Evolutionary conservation across 371 early-diverging fungal species (phyloP).

Genomic region (Choanephora cucurbitarum): DNA sequence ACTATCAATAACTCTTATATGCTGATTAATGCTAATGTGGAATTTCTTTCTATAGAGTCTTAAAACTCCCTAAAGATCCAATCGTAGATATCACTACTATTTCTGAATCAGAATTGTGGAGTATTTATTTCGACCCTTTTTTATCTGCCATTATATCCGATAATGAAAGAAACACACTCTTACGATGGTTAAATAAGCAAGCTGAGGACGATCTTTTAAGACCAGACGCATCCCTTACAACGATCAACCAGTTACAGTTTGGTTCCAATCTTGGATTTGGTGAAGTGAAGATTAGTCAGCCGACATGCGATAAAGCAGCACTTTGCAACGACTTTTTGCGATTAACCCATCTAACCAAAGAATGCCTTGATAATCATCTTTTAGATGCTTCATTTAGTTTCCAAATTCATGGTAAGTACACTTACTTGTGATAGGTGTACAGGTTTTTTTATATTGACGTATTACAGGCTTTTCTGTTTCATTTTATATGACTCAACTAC

Average conservation of each 20-base stretch:
- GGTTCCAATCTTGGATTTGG: slow-evolving; percentile 9
- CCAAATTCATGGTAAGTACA: slow-evolving; percentile 8
- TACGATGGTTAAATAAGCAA: slow-evolving; percentile 11
- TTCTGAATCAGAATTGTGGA: slow-evolving; percentile 9
- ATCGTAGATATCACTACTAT: slow-evolving; percentile 4
- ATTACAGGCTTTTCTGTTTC: slow-evolving; percentile 12
- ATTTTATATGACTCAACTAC: slow-evolving; percentile 8
- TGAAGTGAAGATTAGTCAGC: slow-evolving; percentile 9
- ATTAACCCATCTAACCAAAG: slow-evolving; percentile 9
- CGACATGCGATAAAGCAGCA: slow-evolving; percentile 10
- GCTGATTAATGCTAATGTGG: slow-evolving; percentile 7
- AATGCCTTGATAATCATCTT: slow-evolving; percentile 3
- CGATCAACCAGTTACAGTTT: slow-evolving; percentile 10
- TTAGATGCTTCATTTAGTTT: slow-evolving; percentile 11
- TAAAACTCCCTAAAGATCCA: slow-evolving; percentile 9
- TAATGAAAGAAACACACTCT: slow-evolving; percentile 8
- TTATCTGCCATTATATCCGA: slow-evolving; percentile 7
- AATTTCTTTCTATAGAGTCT: slow-evolving; percentile 8
- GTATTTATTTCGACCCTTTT: slow-evolving; percentile 7
- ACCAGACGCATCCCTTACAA: slow-evolving; percentile 2
- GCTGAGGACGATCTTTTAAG: slow-evolving; percentile 2
- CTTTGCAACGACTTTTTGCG: slow-evolving; percentile 3
- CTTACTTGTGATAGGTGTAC: slow-evolving; percentile 7
- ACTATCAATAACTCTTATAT: slow-evolving; percentile 7
- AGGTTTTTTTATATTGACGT: slow-evolving; percentile 3